Evolutionary conservation across 352 stramenopile species (phyloP).

Genomic region (Peronospora destructor): DNA sequence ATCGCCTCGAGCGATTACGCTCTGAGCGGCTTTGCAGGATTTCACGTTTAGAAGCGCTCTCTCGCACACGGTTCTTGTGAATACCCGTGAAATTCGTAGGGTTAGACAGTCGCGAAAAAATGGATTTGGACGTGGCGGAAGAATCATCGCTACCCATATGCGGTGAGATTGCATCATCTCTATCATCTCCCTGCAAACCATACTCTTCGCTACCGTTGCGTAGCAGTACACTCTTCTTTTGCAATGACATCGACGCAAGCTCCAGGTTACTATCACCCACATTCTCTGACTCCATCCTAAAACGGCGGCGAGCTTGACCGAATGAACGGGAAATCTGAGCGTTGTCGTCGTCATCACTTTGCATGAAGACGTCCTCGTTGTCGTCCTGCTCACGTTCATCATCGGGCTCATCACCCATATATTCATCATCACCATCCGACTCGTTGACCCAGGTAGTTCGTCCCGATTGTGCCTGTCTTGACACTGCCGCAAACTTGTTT

Average conservation of each 20-base stretch:
- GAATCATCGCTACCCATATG: constrained; percentile 64
- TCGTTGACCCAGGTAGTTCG: constrained; percentile 66
- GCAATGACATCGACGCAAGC: constrained; percentile 31
- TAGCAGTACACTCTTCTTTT: constrained; percentile 33
- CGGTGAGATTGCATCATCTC: constrained; percentile 29
- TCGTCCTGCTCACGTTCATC: constrained; percentile 32
- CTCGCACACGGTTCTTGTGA: constrained; percentile 78
- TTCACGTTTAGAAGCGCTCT: constrained; percentile 77
- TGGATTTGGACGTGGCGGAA: constrained; percentile 44
- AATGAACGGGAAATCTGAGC: constrained; percentile 9
- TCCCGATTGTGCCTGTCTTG: constrained; percentile 19
- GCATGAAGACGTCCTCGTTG: constrained; percentile 51
- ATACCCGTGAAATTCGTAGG: constrained; percentile 86
- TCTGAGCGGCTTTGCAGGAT: constrained; percentile 68
- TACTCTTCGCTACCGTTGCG: constrained; percentile 28
- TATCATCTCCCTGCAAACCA: constrained; percentile 29
- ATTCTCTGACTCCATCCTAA: constrained; percentile 50
- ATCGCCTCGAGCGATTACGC: constrained; percentile 58
- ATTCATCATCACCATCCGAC: constrained; percentile 53
- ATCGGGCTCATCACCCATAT: constrained; percentile 41
- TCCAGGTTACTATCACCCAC: constrained; percentile 36
- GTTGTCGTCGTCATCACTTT: constrained; percentile 36
- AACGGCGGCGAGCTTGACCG: constrained; percentile 36
- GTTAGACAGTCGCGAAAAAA: constrained; percentile 83
- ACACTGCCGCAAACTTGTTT: constrained; percentile 14